A percentile compares a stretch with the other conserved stretches of the same genome.
Evolutionary conservation across 2,329 filamentous ascomycete species (phyloP).

Genomic region (Ceratocystis variospora): DNA sequence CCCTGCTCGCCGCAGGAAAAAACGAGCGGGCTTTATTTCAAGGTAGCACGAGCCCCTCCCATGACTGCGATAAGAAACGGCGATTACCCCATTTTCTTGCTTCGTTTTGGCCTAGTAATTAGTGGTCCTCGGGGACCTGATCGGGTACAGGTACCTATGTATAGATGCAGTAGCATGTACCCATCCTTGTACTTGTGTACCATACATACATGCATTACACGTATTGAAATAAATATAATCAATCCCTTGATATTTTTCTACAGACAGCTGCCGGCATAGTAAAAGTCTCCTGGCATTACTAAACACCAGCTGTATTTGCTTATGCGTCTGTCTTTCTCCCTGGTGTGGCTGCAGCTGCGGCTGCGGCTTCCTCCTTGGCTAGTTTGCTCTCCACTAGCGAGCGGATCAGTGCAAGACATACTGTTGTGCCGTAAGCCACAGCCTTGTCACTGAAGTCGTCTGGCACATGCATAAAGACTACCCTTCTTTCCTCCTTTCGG

Average conservation of each 20-base stretch:
- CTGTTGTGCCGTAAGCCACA: constrained; percentile 36
- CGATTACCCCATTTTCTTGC: neutral
- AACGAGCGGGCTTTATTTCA: neutral
- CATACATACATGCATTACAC: neutral
- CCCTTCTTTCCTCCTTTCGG: constrained; percentile 34
- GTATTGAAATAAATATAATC: neutral
- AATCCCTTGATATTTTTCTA: no score
- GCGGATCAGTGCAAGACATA: constrained; percentile 42
- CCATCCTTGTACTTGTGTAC: neutral
- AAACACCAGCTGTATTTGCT: no score
- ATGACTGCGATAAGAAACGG: neutral
- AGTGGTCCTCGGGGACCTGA: neutral
- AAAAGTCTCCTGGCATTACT: no score
- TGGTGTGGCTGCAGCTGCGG: neutral
- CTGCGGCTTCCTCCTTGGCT: constrained; percentile 7
- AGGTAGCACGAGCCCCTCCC: neutral
- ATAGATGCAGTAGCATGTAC: neutral
- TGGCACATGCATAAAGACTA: constrained; percentile 63
- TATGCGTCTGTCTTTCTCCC: no score
- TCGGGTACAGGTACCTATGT: neutral
- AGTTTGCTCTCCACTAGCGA: constrained; percentile 42
- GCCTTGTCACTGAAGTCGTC: constrained; percentile 38
- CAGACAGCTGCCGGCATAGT: no score
- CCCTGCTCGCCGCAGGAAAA: neutral
- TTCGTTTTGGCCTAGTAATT: neutral